Base-by-base conservation (phyloP, 331 rosid genomes). In the Quercus phellos region DNA sequence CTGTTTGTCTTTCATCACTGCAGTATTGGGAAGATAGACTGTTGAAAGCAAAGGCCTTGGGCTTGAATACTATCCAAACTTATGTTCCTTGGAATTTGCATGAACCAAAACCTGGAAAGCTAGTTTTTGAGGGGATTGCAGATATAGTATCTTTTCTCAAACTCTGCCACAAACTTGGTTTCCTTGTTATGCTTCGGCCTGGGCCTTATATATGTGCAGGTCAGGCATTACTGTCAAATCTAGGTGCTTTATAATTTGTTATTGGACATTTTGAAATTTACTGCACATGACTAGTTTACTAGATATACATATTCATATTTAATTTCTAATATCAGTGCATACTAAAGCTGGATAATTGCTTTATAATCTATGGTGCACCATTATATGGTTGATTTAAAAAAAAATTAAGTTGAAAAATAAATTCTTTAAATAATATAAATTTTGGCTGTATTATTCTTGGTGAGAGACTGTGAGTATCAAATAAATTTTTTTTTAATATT, bases 21-120 rank as follows among this genome's bases (percentile, higher is more conserved):
- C 89, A 92, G 99, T 88, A 90, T 83, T 90, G 97, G 99, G 97
- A 94, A 74, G 97, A 94, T 83, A 92, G 99, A 85, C 75, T 94
- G 74, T 80, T 91, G 75, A 92, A 88, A 88, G 99, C 96, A 58
- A 94, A 88, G 86, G 95, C 99, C 3, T 78, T 94, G 90, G 99
- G 99, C 32, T 88, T 94, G 82, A 94, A 94, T 77, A 89, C 99
- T 0, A 90, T 94, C 85, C 97, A 92, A 76, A 90, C 95, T 66
- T 94, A 94, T 83, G 85, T 92, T 78, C 97, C 98, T 59, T 92
- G 98, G 98, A 94, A 94, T 85, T 85, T 90, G 73, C 98, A 94
- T 72, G 97, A 94, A 86, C 95, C 97, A 78, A 74, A 70, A 60
- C 88, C 94, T 1, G 98, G 90, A 68, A 78, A 85, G 77, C 89